Base-by-base conservation (phyloP, 148 eudicot genomes). In the Rhododendron vialii region DNA sequence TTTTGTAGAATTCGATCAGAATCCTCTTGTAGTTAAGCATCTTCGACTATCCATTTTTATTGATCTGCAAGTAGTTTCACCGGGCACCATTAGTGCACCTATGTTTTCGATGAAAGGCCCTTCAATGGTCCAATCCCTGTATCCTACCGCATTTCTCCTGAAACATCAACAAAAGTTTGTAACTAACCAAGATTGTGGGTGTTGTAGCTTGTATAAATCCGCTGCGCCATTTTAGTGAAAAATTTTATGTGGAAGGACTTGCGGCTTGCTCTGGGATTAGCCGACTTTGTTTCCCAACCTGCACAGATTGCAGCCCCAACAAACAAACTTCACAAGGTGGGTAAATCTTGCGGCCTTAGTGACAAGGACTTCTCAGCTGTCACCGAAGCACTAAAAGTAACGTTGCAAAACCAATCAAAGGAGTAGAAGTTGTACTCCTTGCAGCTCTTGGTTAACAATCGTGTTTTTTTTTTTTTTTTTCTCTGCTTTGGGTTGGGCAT, bases 311-410 rank as follows among this genome's bases (percentile, higher is more conserved):
- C 98, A 87, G 99, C 47, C 99, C 9, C 99, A 83, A 89, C 98
- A 24, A 95, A 96, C 73, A 98, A 96, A 88, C 96, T 96, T 43
- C 94, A 95, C 90, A 95, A 95, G 88, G 89, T 93, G 0, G 99
- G 96, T 3, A 95, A 96, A 86, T 92, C 94, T 9, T 92, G 78
- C 30, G 96, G 98, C 24, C 89, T 96, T 2, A 92, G 96, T 33
- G 95, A 95, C 43, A 87, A 90, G 10, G 99, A 96, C 88, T 96
- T 96, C 84, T 96, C 98, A 0, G 99, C 98, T 43, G 99, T 96
- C 30, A 93, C 95, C 48, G 98, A 96, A 91, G 96, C 99, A 61
- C 89, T 96, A 43, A 96, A 94, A 90, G 91, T 88, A 38, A 94
- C 90, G 85, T 76, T 83, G 82, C 90, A 81, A 81, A 86, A 86